phyloP scores from a whole-genome alignment of 805 yeast species.

The Metschnikowia kofuensis region DNA sequence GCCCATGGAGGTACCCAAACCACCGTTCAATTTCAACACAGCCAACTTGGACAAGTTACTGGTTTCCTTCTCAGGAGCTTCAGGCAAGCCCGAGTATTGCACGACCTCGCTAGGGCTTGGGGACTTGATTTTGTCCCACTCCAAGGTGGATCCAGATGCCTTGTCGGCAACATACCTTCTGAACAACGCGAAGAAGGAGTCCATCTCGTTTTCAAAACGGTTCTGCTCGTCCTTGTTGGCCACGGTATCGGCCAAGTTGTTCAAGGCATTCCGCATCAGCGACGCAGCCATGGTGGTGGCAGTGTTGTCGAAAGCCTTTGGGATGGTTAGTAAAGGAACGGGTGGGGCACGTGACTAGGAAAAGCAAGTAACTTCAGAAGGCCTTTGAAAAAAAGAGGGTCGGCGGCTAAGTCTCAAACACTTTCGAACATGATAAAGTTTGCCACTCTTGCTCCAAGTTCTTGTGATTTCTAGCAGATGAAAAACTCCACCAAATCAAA shows the following conservation, averaged over 20 bases:
- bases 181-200: constrained; percentile 87
- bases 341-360: too few species aligned
- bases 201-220: constrained; percentile 87
- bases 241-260: constrained; percentile 83
- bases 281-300: constrained; percentile 95
- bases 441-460: too few species aligned
- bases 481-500: too few species aligned
- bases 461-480: too few species aligned
- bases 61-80: constrained; percentile 24
- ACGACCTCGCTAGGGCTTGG: constrained; percentile 90
- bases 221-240: constrained; percentile 45
- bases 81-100: constrained; percentile 54
- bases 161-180: constrained; percentile 89
- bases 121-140: constrained; percentile 95
- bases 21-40: constrained; percentile 95
- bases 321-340: constrained; percentile 6
- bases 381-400: too few species aligned
- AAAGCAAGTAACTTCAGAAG: too few species aligned
- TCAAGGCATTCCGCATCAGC: constrained; percentile 95
- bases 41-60: constrained; percentile 77
- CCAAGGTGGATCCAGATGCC: constrained; percentile 78
- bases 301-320: constrained; percentile 85
- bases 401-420: neutral
- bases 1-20: constrained; percentile 98
- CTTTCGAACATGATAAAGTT: too few species aligned